Conservation (phyloP, 2,329 filamentous ascomycete species). For the Exserohilum rostratum region DNA sequence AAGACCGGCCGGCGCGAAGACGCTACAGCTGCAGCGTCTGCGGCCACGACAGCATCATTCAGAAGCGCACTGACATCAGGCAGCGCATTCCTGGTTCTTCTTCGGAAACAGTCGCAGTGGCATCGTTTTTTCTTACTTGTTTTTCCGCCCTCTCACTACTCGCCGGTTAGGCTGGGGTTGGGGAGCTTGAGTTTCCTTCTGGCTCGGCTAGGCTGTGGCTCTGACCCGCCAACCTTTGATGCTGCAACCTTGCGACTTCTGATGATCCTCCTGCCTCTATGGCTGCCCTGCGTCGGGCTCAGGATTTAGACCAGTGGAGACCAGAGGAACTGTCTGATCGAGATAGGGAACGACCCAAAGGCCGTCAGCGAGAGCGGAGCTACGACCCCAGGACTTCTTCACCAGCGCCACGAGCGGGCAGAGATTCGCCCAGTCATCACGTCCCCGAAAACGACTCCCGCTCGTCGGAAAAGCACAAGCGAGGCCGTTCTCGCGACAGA, state of each 20-base stretch:
- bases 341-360: conserved; percentile 38
- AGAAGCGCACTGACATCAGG: conserved; percentile 25
- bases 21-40: conserved; percentile 20
- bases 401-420: conserved; percentile 45
- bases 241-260: conserved; percentile 43
- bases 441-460: conserved; percentile 36
- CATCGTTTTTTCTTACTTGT: conserved; percentile 17
- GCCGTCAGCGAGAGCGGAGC: conserved; percentile 34
- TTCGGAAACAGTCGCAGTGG: conserved; percentile 17
- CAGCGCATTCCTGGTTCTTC: conserved; percentile 25
- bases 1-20: conserved; percentile 33
- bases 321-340: conserved; percentile 47
- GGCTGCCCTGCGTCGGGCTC: conserved; percentile 51
- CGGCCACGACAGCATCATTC: conserved; percentile 34
- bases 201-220: conserved; percentile 47
- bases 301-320: conserved; percentile 53
- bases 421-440: conserved; percentile 40
- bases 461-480: conserved; percentile 32
- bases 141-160: conserved; percentile 16
- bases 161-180: conserved; percentile 22
- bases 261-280: conserved; percentile 51
- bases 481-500: conserved; percentile 40
- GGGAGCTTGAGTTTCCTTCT: conserved; percentile 30
- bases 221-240: conserved; percentile 43
- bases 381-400: conserved; percentile 43